Percentiles rank a stretch among this genome's conserved stretches.
Evolutionary conservation across 73 alveolate species (phyloP).

Genomic region (Paramecium tetraurelia): DNA sequence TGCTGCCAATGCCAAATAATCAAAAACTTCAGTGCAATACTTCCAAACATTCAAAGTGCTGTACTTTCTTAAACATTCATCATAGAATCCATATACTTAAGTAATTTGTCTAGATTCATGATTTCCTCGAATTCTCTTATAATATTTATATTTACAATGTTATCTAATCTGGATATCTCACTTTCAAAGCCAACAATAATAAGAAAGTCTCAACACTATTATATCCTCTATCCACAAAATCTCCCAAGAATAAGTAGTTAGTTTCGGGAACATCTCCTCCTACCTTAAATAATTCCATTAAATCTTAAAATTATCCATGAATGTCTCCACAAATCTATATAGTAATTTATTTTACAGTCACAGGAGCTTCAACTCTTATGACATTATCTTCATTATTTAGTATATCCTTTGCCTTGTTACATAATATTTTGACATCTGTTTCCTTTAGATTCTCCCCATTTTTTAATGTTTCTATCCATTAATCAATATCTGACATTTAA

Average conservation of each 20-base stretch:
- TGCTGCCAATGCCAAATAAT: slow-evolving; percentile 96
- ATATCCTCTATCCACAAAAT: slow-evolving; percentile 92
- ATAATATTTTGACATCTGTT: slow-evolving; percentile 75
- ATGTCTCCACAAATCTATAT: slow-evolving; percentile 81
- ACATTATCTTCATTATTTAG: slow-evolving; percentile 72
- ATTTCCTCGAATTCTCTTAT: slow-evolving; percentile 75
- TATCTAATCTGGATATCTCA: slow-evolving; percentile 16
- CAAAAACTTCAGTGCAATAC: slow-evolving; percentile 99
- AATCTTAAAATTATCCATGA: slow-evolving; percentile 85
- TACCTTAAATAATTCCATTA: slow-evolving; percentile 84
- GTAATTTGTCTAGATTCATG: slow-evolving; percentile 85
- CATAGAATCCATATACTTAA: slow-evolving; percentile 91
- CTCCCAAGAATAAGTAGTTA: slow-evolving; percentile 91
- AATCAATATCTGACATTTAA: slow-evolving; percentile 63
- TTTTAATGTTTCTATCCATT: slow-evolving; percentile 74
- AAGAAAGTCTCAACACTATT: slow-evolving; percentile 90
- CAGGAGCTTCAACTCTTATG: slow-evolving; percentile 74
- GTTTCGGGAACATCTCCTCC: slow-evolving; percentile 94
- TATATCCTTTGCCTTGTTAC: slow-evolving; percentile 90
- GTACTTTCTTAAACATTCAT: slow-evolving; percentile 93
- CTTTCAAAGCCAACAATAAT: slow-evolving; percentile 86
- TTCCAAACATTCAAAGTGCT: slow-evolving; percentile 98
- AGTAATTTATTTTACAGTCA: slow-evolving; percentile 72
- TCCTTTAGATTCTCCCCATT: slow-evolving; percentile 75
- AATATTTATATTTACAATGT: neutral